Evolutionary conservation across 176 grass and related monocot genomes (phyloP), one percentile per base, ranked within the genome.

Genomic region (Carex littledalei): DNA sequence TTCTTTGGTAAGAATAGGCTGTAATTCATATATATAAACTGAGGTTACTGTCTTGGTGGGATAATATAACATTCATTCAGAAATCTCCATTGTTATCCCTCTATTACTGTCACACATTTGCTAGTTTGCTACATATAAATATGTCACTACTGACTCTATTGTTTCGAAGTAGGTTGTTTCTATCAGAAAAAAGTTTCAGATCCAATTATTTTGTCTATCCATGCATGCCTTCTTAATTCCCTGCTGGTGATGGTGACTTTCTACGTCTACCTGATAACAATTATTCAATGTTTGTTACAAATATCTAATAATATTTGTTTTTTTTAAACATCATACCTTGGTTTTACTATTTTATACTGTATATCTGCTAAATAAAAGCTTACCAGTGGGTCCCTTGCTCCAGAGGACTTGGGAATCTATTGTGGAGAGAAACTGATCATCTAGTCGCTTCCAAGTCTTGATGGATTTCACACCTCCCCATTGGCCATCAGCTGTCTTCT

Each of bases 371-470:
- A 52, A 8, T 47, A 85, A 26, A 62, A 8, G 24, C 89, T 88
- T 93, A 94, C 95, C 93, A 62, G 85, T 89, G 39, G 82, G 86
- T 60, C 86, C 93, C 71, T 63, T 92, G 64, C 89, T 98, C 95
- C 95, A 98, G 21, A 98, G 89, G 65, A 98, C 86, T 79, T 95
- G 82, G 8, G 91, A 89, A 39, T 98, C 95, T 69, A 90, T 93
- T n/a, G 85, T 95, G 61, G 89, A 93, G 45, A 98, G 92, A 63
- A 86, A 78, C 35, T 83, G 31, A 87, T 98, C 95, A 63, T 98
- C 95, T 73, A 95, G 91, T 58, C 93, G 92, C 84, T 95, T 98
- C 95, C 95, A 98, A 63, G 95, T 93, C 91, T 93, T 98, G 70
- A 98, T 98, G 20, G 91, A 98, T 80, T 98, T 95, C 9, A 95